A percentile compares a stretch with the other conserved stretches of the same genome.
Evolutionary conservation across 192 early-diverging fungal species (phyloP).

Genomic region (Backusella tuberculispora): DNA sequence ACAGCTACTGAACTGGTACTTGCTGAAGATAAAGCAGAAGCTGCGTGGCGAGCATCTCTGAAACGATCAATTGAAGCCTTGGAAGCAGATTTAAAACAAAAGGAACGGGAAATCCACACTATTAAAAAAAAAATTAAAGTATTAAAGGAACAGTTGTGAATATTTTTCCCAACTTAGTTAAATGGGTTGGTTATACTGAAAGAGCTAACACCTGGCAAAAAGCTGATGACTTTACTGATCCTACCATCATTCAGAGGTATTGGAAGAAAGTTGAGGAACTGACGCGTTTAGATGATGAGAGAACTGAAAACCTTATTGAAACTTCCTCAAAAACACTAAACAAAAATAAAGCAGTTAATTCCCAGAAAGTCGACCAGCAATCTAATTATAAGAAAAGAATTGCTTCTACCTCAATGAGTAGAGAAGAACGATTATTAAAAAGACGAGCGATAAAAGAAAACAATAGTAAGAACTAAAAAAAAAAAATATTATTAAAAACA

Average conservation of each 20-base stretch:
- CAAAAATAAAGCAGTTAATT: too few species aligned
- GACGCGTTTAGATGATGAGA: background rate
- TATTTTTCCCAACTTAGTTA: conserved; percentile 10
- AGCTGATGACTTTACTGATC: background rate
- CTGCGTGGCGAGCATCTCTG: conserved; percentile 7
- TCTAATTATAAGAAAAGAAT: too few species aligned
- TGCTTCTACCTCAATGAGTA: too few species aligned
- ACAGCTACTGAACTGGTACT: background rate
- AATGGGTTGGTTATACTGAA: background rate
- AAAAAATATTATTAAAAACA: too few species aligned
- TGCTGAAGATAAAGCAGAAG: conserved; percentile 8
- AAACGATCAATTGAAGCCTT: conserved; percentile 19
- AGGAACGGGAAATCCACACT: conserved; percentile 13
- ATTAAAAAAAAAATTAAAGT: conserved; percentile 21
- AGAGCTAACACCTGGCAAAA: background rate
- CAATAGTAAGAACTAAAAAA: too few species aligned
- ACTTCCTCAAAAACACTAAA: too few species aligned
- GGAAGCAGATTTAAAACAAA: conserved; percentile 12
- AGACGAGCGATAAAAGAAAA: too few species aligned
- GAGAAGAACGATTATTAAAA: too few species aligned
- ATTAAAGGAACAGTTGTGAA: conserved; percentile 25
- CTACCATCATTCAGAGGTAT: background rate
- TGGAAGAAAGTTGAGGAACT: background rate
- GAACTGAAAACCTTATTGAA: too few species aligned
- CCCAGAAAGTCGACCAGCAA: too few species aligned